Conservation (phyloP, 768 basidiomycete species). For the Boletellus ananas region DNA sequence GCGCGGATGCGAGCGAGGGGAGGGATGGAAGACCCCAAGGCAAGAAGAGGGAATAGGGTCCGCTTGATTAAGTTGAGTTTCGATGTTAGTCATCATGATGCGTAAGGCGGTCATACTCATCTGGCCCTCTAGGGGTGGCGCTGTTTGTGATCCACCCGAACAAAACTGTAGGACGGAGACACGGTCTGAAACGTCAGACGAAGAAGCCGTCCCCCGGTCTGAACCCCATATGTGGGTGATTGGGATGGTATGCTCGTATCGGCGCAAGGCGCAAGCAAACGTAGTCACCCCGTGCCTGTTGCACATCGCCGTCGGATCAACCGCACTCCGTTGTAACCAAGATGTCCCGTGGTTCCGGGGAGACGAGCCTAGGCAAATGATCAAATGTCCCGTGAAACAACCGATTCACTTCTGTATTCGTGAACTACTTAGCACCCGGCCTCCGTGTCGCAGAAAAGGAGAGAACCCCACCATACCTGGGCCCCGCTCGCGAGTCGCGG, state of each 20-base stretch:
- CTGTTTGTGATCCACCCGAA: too few relatives aligned
- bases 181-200: slow-evolving; percentile 38
- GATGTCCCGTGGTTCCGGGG: slow-evolving; percentile 40
- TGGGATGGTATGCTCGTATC: slow-evolving; percentile 40
- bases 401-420: slow-evolving; percentile 41
- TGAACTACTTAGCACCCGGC: slow-evolving; percentile 22
- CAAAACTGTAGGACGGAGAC: slow-evolving; percentile 37
- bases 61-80: too few relatives aligned
- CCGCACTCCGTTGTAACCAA: slow-evolving; percentile 36
- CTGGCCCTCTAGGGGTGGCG: too few relatives aligned
- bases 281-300: slow-evolving; percentile 2
- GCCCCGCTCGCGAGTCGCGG: slow-evolving; percentile 21
- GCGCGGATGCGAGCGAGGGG: too few relatives aligned
- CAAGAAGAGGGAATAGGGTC: too few relatives aligned
- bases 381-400: slow-evolving; percentile 47
- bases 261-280: slow-evolving; percentile 31
- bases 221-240: slow-evolving; percentile 41
- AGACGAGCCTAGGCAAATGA: slow-evolving; percentile 43
- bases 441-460: slow-evolving; percentile 21
- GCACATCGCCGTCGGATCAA: slow-evolving; percentile 45
- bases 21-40: too few relatives aligned
- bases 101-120: too few relatives aligned
- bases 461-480: slow-evolving; percentile 18
- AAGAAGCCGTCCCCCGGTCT: slow-evolving; percentile 57
- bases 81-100: too few relatives aligned